Base-by-base conservation (phyloP, 495 filamentous ascomycete genomes). In the Penicillium cinerascens region DNA sequence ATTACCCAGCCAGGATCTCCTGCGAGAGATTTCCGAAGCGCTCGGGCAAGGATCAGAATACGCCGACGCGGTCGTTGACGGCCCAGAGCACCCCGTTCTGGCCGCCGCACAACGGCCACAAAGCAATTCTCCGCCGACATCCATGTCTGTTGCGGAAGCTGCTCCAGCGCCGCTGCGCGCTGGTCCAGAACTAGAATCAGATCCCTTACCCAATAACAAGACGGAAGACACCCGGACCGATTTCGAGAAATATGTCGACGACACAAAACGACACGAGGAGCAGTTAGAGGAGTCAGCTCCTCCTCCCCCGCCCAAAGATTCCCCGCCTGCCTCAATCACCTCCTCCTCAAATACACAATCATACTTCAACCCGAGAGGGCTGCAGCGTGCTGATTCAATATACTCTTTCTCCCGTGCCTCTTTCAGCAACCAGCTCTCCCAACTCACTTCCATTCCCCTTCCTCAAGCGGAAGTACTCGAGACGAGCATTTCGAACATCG, bases 341-440 rank as follows among this genome's bases (percentile, higher is more conserved):
- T 75, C 66, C 1, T 75, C 72, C 35, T 69, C 69, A 4, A 75
- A 75, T 54, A 60, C 67, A 25, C 73, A 78, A 50, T 72, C 73
- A 11, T 83, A 79, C 54, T 83, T 83, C 62, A 78, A 77, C 35
- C 75, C 67, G 16, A 59, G 50, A 47, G 72, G 61, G n/a, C 61
- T 66, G 27, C 72, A 76, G 17, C 79, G 89, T n/a, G 74, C 88
- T 4, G 83, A 86, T 16, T 95, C 91, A 4, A 86, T 95, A 22
- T 95, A 90, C 66, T 93, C 92, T 0, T 80, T 98, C 54, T 93
- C 90, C 5, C 85, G 91, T 27, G 85, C 84, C 36, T 93, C 91
- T 0, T 96, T 98, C 61, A 86, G 88, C 21, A 91, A 89, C 55
- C 93, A 98, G 66, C 81, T 97, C 21, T 86, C 88, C 16, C 88